Base-by-base conservation (phyloP, 192 early-diverging fungal genomes). In the Tieghemiomyces parasiticus region DNA sequence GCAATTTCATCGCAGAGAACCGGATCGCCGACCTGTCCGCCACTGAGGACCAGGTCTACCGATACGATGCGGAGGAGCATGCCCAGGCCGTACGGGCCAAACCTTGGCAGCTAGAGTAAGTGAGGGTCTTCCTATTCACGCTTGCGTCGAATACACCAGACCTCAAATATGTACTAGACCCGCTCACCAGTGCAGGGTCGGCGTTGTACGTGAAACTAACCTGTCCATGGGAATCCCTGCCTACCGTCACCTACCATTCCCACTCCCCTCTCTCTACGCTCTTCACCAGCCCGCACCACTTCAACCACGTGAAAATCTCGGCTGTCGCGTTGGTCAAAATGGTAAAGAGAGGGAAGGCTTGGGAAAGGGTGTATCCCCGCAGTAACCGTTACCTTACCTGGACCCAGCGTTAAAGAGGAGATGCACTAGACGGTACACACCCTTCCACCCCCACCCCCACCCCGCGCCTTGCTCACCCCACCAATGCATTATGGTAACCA, bases 311-410 rank as follows among this genome's bases (percentile, higher is more conserved):
- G 30, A 81, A 90, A 58, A 89, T 98, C 31, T 95, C 92, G 22
- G 93, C 93, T 2, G 82, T 96, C 30, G 95, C 95, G 4, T 67
- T 98, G 65, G 91, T 98, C 62, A 98, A 98, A 63, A 98, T 98
- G 92, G 93, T 93, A 69, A 48, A 28, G 60, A 19, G 28, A 35
- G 16, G 53, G 44, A 30, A 33, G 12, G 19, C 13, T 12, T 10
- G 35, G 24, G 20, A 10, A 28, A 71, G 3, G 31, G n/a, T n/a
- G n/a, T n/a, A n/a, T n/a, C n/a, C n/a, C n/a, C n/a, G n/a, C n/a
- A n/a, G n/a, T n/a, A n/a, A n/a, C n/a, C n/a, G n/a, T n/a, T n/a
- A n/a, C n/a, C n/a, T n/a, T 44, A 12, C 33, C 47, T 2, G 8
- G n/a, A 63, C n/a, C 19, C 25, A 60, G 20, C 16, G 20, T 4